These are phyloP conservation scores for Oxytropis ochrocephala DNA, from an alignment of 306 rosid genomes.

Conservation along the genomic window DNA sequence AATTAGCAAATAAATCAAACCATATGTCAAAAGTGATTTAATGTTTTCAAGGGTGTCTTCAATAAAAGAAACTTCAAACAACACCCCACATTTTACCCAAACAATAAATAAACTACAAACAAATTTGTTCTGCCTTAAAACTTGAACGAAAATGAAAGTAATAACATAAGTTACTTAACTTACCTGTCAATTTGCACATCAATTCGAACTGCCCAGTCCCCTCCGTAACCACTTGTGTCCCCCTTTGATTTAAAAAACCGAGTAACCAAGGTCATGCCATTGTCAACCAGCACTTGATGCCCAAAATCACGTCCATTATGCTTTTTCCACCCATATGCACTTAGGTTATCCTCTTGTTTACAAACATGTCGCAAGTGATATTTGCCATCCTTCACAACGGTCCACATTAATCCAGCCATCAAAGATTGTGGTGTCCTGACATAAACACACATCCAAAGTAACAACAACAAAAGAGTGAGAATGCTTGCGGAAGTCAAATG, in stretches of 20 bases:
- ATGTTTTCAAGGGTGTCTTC: neutral
- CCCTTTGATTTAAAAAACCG: conserved; percentile 73
- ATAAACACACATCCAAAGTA: neutral
- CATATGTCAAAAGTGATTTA: neutral
- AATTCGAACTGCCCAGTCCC: conserved; percentile 85
- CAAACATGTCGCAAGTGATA: conserved; percentile 52
- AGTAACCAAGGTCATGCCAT: conserved; percentile 57
- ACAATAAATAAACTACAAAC: neutral
- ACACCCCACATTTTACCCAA: neutral
- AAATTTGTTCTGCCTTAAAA: neutral
- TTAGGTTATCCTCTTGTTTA: conserved; percentile 64
- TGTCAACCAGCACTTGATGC: conserved; percentile 74
- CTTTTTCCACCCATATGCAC: conserved; percentile 74
- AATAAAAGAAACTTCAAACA: neutral
- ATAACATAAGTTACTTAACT: conserved; percentile 18
- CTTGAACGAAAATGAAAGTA: neutral
- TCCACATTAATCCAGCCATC: conserved; percentile 94
- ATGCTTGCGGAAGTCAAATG: neutral
- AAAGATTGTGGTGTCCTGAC: conserved; percentile 84
- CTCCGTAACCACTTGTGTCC: conserved; percentile 77
- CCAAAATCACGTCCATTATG: conserved; percentile 93
- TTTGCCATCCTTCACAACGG: conserved; percentile 62
- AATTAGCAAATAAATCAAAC: neutral
- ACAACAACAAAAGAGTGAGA: neutral
- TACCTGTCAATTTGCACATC: conserved; percentile 50